Conservation (phyloP, 179 eudicot species). For the Camellia oleifera region DNA sequence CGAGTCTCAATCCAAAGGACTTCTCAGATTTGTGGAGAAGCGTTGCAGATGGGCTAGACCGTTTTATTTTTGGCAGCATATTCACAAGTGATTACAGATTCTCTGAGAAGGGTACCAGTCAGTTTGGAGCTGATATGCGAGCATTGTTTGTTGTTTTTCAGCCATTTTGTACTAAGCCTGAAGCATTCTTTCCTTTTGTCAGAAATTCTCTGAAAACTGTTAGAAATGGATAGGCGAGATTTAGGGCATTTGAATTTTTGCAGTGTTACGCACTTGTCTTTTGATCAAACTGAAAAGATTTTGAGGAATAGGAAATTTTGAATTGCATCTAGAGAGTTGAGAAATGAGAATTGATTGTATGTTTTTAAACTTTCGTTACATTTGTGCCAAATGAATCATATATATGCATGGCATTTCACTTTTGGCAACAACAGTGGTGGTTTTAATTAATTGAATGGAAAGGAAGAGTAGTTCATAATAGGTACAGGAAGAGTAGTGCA, state of each 20-base stretch:
- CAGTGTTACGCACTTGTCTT: conserved; percentile 29
- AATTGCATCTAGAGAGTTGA: background rate
- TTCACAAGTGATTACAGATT: conserved; percentile 21
- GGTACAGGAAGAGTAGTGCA: too few relatives aligned
- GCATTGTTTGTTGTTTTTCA: conserved; percentile 41
- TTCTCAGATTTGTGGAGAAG: conserved; percentile 53
- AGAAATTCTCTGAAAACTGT: conserved; percentile 38
- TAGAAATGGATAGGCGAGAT: conserved; percentile 30
- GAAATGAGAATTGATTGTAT: background rate
- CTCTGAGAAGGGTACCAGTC: conserved; percentile 30
- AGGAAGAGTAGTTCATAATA: too few relatives aligned
- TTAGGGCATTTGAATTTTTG: conserved; percentile 17
- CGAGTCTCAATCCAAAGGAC: conserved; percentile 39
- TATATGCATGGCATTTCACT: too few relatives aligned
- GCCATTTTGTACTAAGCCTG: conserved; percentile 48
- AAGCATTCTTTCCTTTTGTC: conserved; percentile 46
- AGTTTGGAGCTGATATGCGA: conserved; percentile 35
- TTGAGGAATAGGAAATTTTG: conserved; percentile 22
- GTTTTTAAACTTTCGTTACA: too few relatives aligned
- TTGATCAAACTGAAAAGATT: conserved; percentile 31
- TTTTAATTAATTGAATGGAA: too few relatives aligned
- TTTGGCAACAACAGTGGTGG: too few relatives aligned
- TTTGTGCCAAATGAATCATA: too few relatives aligned
- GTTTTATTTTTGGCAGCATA: conserved; percentile 39
- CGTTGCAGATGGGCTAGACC: conserved; percentile 56